phyloP scores from a whole-genome alignment of 2,329 filamentous ascomycete species.

The Colletotrichum brevisporum region DNA sequence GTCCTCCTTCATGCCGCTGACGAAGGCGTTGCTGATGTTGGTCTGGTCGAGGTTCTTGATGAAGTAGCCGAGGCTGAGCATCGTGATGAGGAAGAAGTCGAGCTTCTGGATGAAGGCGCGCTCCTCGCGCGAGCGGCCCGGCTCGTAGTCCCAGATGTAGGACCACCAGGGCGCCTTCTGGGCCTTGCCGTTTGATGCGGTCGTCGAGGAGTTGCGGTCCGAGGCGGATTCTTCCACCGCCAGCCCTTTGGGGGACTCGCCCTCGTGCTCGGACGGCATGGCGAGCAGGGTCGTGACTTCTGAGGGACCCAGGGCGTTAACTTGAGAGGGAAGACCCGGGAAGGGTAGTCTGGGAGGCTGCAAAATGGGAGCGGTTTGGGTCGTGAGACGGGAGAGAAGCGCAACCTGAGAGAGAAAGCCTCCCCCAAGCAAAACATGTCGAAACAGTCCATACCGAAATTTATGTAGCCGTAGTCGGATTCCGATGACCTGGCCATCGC shows the following conservation, averaged over 20 bases:
- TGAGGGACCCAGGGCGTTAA: conserved; percentile 24
- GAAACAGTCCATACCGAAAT: conserved; percentile 23
- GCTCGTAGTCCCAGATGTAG: conserved; percentile 48
- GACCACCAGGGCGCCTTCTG: conserved; percentile 51
- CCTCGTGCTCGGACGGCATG: conserved; percentile 37
- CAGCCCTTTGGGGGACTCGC: conserved; percentile 26
- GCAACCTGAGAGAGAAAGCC: not conserved
- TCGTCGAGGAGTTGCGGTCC: conserved; percentile 7
- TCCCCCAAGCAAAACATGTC: too few species aligned
- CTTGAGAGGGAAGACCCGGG: not conserved
- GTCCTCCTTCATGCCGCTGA: conserved; percentile 48
- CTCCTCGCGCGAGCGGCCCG: conserved; percentile 46
- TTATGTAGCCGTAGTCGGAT: conserved; percentile 28
- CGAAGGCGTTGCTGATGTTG: conserved; percentile 46
- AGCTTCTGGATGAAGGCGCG: conserved; percentile 46
- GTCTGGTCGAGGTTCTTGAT: conserved; percentile 47
- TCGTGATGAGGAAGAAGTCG: conserved; percentile 43
- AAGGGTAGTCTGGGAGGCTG: not conserved
- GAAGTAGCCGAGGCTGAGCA: conserved; percentile 37
- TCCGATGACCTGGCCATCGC: conserved; percentile 35
- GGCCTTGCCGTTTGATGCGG: not conserved
- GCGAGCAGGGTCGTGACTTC: conserved; percentile 36
- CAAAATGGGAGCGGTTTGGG: too few species aligned
- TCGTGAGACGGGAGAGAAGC: not conserved
- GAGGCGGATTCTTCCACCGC: conserved; percentile 24